These are phyloP conservation scores for Umbelopsis isabellina DNA, from an alignment of 192 early-diverging fungal species.

Conservation along the genomic window DNA sequence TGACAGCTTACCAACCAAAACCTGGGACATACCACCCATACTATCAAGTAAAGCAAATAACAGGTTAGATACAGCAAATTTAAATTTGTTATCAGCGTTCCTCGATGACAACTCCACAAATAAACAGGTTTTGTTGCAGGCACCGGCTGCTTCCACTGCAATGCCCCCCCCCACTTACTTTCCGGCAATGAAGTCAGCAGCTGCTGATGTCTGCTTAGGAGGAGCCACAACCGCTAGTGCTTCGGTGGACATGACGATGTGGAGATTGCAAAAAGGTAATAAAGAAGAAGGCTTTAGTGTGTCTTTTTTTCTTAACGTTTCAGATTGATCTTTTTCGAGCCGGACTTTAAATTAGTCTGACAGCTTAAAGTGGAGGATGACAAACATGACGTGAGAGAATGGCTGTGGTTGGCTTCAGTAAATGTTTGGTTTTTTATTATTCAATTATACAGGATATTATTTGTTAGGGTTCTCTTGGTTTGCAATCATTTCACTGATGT, in stretches of 20 bases:
- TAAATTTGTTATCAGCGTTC: too few relatives aligned
- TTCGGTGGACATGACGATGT: constrained; percentile 14
- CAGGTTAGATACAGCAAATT: too few relatives aligned
- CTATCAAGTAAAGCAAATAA: constrained; percentile 31
- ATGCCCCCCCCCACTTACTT: constrained; percentile 50
- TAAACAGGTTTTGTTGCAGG: constrained; percentile 8
- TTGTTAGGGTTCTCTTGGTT: constrained; percentile 43
- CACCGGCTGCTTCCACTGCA: neutral
- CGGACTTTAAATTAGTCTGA: neutral
- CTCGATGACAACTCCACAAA: neutral
- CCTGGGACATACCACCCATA: constrained; percentile 69
- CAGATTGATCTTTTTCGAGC: neutral
- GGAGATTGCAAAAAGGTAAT: neutral
- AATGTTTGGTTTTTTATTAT: neutral
- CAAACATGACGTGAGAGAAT: constrained; percentile 4
- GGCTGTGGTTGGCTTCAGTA: neutral
- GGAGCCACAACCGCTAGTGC: constrained; percentile 1
- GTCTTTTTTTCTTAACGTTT: neutral
- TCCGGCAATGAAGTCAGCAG: constrained; percentile 62
- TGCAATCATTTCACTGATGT: constrained; percentile 56
- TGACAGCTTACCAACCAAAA: constrained; percentile 41
- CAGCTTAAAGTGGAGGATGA: neutral
- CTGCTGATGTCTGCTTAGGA: constrained; percentile 25
- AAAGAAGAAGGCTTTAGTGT: neutral
- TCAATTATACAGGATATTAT: constrained; percentile 24